Percentiles rank a stretch among this genome's conserved stretches.
Evolutionary conservation across 768 basidiomycete genomes (phyloP).

Genomic region (Clathrus columnatus): DNA sequence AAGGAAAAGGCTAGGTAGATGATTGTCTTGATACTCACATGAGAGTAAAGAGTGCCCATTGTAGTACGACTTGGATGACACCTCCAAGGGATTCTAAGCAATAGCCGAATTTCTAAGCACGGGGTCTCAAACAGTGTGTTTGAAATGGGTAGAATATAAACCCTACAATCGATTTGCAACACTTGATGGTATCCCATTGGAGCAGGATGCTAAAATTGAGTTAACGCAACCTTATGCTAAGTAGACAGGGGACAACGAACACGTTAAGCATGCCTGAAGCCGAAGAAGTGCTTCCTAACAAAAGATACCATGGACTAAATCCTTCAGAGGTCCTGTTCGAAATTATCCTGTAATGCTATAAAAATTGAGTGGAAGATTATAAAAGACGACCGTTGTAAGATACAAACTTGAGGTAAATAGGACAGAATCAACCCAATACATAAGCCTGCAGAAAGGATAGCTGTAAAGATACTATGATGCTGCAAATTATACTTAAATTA

Average conservation of each 20-base stretch:
- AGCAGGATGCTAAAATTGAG: conserved; percentile 53
- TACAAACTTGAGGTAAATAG: conserved; percentile 72
- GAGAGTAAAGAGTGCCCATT: conserved; percentile 77
- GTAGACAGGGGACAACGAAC: conserved; percentile 28
- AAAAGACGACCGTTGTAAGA: conserved; percentile 12
- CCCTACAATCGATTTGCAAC: conserved; percentile 71
- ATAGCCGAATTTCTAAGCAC: conserved; percentile 48
- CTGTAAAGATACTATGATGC: conserved; percentile 67
- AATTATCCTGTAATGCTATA: conserved; percentile 75
- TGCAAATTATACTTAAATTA: conserved; percentile 24
- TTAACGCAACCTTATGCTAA: background rate
- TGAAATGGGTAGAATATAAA: background rate
- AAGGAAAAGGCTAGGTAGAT: background rate
- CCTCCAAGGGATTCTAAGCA: conserved; percentile 80
- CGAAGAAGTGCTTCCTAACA: conserved; percentile 79
- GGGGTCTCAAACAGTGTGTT: background rate
- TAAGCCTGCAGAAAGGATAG: conserved; percentile 56
- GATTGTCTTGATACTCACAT: conserved; percentile 49
- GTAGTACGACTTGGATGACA: conserved; percentile 68
- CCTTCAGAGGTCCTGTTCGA: conserved; percentile 72
- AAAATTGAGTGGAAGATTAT: background rate
- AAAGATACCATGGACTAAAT: conserved; percentile 83
- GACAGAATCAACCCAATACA: conserved; percentile 69
- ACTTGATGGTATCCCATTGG: conserved; percentile 75
- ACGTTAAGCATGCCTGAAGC: conserved; percentile 83